Percentiles rank a stretch among this genome's conserved stretches.
phyloP scores from a whole-genome alignment of 2,329 filamentous ascomycete genomes.

The Cladosporium halotolerans region DNA sequence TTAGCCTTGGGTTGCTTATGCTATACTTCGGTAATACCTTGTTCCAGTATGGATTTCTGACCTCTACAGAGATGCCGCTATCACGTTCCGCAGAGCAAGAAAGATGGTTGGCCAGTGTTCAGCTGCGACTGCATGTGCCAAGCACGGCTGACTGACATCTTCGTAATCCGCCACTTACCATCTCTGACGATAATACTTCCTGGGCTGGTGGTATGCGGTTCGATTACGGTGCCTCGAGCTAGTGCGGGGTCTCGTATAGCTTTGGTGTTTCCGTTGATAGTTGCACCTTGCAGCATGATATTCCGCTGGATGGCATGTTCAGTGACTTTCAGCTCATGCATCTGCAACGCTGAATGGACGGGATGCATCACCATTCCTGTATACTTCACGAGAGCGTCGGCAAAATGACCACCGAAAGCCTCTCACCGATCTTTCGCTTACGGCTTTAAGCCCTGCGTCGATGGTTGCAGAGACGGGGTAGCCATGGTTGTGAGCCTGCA shows the following conservation, averaged over 20 bases:
- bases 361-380: too few relatives aligned
- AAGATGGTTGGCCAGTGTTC: too few relatives aligned
- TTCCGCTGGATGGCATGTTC: background rate
- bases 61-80: too few relatives aligned
- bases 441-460: background rate
- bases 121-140: background rate
- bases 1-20: too few relatives aligned
- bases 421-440: background rate
- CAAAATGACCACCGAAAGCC: too few relatives aligned
- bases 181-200: background rate
- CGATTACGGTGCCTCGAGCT: background rate
- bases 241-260: background rate
- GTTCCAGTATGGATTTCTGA: too few relatives aligned
- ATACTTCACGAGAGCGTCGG: too few relatives aligned
- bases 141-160: slow-evolving; percentile 4
- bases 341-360: background rate
- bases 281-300: background rate
- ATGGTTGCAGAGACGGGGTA: background rate
- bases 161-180: slow-evolving; percentile 5
- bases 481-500: background rate
- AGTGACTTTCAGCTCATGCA: background rate
- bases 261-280: too few relatives aligned
- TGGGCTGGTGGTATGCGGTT: background rate
- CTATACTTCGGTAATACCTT: too few relatives aligned
- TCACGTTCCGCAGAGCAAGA: too few relatives aligned